These are phyloP conservation scores for Talaromyces verruculosus DNA, from an alignment of 2,329 filamentous ascomycete genomes.

Conservation along the genomic window DNA sequence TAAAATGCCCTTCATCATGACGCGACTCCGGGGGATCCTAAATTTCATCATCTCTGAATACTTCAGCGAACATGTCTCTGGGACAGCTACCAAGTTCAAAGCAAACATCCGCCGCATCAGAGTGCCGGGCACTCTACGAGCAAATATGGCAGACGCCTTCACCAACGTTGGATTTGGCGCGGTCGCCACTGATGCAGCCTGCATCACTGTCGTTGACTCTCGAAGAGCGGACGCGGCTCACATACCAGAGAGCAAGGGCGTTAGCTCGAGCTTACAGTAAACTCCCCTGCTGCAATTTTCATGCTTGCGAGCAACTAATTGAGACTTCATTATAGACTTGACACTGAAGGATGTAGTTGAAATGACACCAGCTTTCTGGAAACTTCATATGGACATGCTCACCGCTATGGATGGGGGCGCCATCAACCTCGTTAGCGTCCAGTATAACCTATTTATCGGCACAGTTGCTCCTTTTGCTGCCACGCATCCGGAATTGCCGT, in stretches of 20 bases:
- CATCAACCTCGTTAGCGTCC: slow-evolving; percentile 16
- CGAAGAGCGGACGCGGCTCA: slow-evolving; percentile 1
- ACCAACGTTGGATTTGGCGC: slow-evolving; percentile 1
- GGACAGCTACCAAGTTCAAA: background rate
- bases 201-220: background rate
- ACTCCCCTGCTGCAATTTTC: background rate
- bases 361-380: slow-evolving; percentile 25
- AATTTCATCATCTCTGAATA: background rate
- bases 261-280: slow-evolving; percentile 5
- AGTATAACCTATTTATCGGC: slow-evolving; percentile 22
- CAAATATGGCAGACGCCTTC: slow-evolving; percentile 5
- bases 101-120: background rate
- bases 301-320: background rate
- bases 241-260: slow-evolving; percentile 4
- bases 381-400: slow-evolving; percentile 19
- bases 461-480: slow-evolving; percentile 20
- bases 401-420: slow-evolving; percentile 15
- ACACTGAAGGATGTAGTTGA: slow-evolving; percentile 1
- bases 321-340: slow-evolving; percentile 2
- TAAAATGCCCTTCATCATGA: background rate
- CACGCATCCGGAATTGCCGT: background rate
- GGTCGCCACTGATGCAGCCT: slow-evolving; percentile 4
- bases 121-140: slow-evolving; percentile 4
- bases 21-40: background rate
- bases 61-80: background rate